Conservation (phyloP, 345 rosid genomes). For the Punica granatum region DNA sequence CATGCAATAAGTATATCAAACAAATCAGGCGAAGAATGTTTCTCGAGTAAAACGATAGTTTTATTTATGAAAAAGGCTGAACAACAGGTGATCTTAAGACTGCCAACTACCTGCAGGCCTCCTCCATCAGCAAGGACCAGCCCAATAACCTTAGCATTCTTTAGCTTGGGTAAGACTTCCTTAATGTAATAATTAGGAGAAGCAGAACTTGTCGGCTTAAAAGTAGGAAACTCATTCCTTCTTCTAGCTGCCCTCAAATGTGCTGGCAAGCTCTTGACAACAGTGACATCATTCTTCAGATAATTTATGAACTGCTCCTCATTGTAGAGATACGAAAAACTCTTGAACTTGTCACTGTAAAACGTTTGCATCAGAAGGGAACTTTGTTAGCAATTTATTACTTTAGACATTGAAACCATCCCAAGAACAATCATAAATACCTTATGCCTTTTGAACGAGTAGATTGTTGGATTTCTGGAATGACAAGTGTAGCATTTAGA, state of each 20-base stretch:
- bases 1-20: not conserved
- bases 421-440: conserved; percentile 24
- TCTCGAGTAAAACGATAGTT: not conserved
- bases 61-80: not conserved
- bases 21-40: not conserved
- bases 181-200: conserved; percentile 67
- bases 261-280: conserved; percentile 70
- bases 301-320: conserved; percentile 89
- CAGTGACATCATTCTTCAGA: conserved; percentile 70
- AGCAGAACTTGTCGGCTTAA: conserved; percentile 70
- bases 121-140: conserved; percentile 79
- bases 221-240: conserved; percentile 59
- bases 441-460: conserved; percentile 87
- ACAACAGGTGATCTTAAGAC: not conserved
- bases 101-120: conserved; percentile 65
- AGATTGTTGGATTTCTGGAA: conserved; percentile 97
- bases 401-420: not conserved
- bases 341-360: conserved; percentile 76
- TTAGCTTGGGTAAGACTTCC: conserved; percentile 69
- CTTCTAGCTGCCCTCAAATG: conserved; percentile 68
- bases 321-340: conserved; percentile 90
- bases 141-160: conserved; percentile 68
- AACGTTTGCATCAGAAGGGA: conserved; percentile 2
- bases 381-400: not conserved
- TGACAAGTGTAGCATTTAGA: conserved; percentile 97